Evolutionary conservation across 1,284 basidiomycete genomes (phyloP), one percentile per base, ranked within the genome.

Genomic region (Ceraceosorus guamensis): DNA sequence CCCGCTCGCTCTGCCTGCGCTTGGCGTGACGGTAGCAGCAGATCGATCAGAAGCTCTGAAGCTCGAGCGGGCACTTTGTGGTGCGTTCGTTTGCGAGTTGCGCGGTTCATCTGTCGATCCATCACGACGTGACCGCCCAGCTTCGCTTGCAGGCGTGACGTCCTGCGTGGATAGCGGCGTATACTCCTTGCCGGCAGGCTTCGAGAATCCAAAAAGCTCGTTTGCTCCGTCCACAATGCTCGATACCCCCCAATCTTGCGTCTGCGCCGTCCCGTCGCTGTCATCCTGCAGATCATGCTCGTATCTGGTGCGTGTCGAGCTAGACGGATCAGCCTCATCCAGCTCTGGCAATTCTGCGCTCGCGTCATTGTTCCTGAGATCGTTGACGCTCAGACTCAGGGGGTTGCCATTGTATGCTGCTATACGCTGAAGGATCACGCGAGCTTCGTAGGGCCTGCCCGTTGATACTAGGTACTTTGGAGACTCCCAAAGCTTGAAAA

Each of bases 401-500:
- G 52, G 48, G 8, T 59, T 52, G 33, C 64, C 67, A 37, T 71
- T 69, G 47, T 57, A 69, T 1, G 48, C 50, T 7, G 62, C 61
- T 33, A 72, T 75, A 45, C 57, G 56, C 54, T 71, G 63, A 31
- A 75, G 45, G 5, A 68, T 66, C 2, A 58, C 62, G 14, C 63
- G 47, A 0, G 70, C 70, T 39, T 75, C 72, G 41, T 67, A 57
- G 3, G 56, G 56, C 6, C 66, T 49, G 2, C 66, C 69, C 2
- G 61, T 52, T 16, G 67, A 62, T 4, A 67, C 65, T 16, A 73
- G 60, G 51, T 61, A 75, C 52, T 73, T 74, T 5, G 93, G 91
- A 0, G 90, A 93, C 78, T 98, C 93, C 73, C 93, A 86, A 14
- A 98, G 79, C 7, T 84, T 83, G 81, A 97, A 95, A 76, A 96